phyloP scores from a whole-genome alignment of 768 basidiomycete species.

The Mycena sanguinolenta region DNA sequence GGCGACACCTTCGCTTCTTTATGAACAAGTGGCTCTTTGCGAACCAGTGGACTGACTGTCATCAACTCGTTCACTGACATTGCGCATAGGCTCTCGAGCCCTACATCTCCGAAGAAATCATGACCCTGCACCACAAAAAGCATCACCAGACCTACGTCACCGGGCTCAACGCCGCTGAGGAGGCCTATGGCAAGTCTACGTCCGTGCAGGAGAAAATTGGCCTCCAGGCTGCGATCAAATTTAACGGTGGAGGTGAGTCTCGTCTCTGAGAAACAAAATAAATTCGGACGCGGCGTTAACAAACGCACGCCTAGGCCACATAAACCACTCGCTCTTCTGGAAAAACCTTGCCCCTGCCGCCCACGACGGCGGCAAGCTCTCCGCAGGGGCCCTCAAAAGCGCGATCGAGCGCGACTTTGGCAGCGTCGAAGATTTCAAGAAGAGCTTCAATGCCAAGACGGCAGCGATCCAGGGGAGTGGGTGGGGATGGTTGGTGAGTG shows the following conservation, averaged over 20 bases:
- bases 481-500: constrained; percentile 89
- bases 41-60: not conserved
- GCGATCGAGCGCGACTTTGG: constrained; percentile 89
- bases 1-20: too few relatives aligned
- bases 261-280: too few relatives aligned
- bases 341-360: constrained; percentile 89
- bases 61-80: constrained; percentile 32
- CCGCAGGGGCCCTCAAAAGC: constrained; percentile 76
- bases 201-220: constrained; percentile 83
- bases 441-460: constrained; percentile 86
- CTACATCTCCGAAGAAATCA: constrained; percentile 91
- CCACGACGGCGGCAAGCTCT: constrained; percentile 73
- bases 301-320: constrained; percentile 69
- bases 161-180: constrained; percentile 93
- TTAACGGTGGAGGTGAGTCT: constrained; percentile 89
- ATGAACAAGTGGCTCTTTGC: too few relatives aligned
- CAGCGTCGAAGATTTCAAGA: constrained; percentile 88
- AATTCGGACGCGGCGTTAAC: too few relatives aligned
- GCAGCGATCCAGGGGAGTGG: constrained; percentile 96
- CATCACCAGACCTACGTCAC: constrained; percentile 95
- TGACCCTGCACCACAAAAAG: constrained; percentile 93
- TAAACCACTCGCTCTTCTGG: constrained; percentile 98
- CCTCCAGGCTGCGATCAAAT: constrained; percentile 93
- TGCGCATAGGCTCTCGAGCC: constrained; percentile 83
- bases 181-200: constrained; percentile 75